A percentile compares a stretch with the other conserved stretches of the same genome.
These are phyloP conservation scores for Colletotrichum caudatum DNA, from an alignment of 2,329 filamentous ascomycete genomes.

Conservation along the genomic window DNA sequence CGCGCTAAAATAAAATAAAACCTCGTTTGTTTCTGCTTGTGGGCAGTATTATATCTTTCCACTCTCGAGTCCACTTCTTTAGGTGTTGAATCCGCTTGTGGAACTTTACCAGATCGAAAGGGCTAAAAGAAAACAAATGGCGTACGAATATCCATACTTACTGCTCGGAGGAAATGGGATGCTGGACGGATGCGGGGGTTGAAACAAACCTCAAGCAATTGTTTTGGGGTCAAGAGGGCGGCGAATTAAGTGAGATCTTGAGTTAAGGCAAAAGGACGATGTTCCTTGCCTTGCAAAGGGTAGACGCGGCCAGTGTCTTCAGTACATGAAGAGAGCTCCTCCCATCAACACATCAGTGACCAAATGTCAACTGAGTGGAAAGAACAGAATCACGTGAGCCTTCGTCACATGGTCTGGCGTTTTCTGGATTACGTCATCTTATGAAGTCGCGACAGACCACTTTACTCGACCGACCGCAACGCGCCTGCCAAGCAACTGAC, in stretches of 20 bases:
- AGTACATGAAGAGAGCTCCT: background rate
- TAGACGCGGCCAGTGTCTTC: too few relatives aligned
- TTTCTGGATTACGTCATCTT: constrained; percentile 17
- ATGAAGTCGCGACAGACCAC: constrained; percentile 25
- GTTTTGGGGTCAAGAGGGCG: constrained; percentile 22
- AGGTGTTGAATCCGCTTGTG: background rate
- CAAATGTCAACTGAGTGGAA: background rate
- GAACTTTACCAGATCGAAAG: background rate
- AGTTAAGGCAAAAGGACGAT: constrained; percentile 12
- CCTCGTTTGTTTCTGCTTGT: constrained; percentile 5
- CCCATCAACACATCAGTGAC: too few relatives aligned
- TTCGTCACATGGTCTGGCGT: constrained; percentile 25
- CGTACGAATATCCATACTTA: too few relatives aligned
- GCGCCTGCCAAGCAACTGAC: constrained; percentile 12
- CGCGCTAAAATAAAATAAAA: background rate
- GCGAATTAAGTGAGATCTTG: constrained; percentile 6
- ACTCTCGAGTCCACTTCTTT: constrained; percentile 24
- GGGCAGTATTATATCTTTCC: constrained; percentile 32
- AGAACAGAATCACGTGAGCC: constrained; percentile 15
- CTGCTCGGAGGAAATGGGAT: background rate
- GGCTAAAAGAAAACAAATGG: background rate
- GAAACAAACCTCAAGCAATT: constrained; percentile 30
- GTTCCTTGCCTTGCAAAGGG: constrained; percentile 9
- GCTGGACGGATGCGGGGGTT: constrained; percentile 19
- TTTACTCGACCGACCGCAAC: constrained; percentile 27